Conservation (phyloP, 2,329 filamentous ascomycete genomes). For the Neonectria punicea region DNA sequence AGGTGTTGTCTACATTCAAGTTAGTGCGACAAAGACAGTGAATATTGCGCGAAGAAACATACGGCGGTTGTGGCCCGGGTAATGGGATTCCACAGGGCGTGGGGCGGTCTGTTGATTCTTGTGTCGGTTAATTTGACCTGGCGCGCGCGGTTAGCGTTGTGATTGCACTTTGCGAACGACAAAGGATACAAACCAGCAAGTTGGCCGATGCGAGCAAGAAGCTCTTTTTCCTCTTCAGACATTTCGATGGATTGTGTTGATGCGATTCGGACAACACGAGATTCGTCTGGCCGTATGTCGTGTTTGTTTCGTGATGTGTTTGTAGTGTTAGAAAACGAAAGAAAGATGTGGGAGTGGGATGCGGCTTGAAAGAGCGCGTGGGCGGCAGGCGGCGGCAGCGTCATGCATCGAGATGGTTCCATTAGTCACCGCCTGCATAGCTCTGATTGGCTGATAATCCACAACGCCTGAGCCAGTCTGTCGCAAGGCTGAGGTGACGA, state of each 20-base stretch:
- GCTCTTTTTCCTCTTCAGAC: constrained; percentile 62
- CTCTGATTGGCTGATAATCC: constrained; percentile 32
- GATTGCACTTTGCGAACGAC: constrained; percentile 21
- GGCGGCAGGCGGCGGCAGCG: constrained; percentile 13
- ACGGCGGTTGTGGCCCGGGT: constrained; percentile 50
- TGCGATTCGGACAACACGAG: not conserved
- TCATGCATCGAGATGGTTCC: constrained; percentile 30
- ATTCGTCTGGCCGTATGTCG: not conserved
- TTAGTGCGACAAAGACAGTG: constrained; percentile 16
- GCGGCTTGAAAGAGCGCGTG: constrained; percentile 5
- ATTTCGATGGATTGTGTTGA: constrained; percentile 43
- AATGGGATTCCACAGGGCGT: constrained; percentile 42
- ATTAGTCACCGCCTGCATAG: constrained; percentile 36
- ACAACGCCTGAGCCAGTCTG: constrained; percentile 13
- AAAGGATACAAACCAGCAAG: constrained; percentile 56
- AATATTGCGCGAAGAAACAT: constrained; percentile 35
- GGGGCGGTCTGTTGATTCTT: constrained; percentile 70
- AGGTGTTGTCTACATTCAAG: constrained; percentile 43
- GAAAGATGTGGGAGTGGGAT: constrained; percentile 4
- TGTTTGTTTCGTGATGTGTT: not conserved
- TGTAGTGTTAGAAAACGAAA: constrained; percentile 3
- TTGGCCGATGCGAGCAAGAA: constrained; percentile 64
- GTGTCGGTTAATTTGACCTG: constrained; percentile 83
- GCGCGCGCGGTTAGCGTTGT: constrained; percentile 34
- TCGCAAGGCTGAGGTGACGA: constrained; percentile 38